Evolutionary conservation across 176 grass and related monocot species (phyloP).

Genomic region (Tuctoria greenei): DNA sequence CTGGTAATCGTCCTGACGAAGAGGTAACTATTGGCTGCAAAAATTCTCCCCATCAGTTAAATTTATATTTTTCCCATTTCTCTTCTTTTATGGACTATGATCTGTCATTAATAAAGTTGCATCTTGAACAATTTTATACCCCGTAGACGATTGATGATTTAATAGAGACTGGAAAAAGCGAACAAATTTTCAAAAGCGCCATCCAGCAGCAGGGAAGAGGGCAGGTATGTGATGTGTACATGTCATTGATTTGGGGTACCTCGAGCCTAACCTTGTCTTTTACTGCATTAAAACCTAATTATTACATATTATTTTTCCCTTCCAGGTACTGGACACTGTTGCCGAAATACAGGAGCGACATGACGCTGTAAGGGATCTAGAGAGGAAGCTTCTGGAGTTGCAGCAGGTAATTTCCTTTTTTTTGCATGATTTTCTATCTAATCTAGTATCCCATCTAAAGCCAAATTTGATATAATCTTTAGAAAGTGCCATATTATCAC

Average conservation of each 20-base stretch:
- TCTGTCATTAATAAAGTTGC: neutral
- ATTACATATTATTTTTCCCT: slow-evolving; percentile 5
- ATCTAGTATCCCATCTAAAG: neutral
- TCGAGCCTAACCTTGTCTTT: slow-evolving; percentile 8
- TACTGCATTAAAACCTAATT: neutral
- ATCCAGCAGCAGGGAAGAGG: slow-evolving; percentile 85
- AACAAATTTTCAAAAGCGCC: slow-evolving; percentile 91
- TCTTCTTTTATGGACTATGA: slow-evolving; percentile 6
- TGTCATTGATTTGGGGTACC: neutral
- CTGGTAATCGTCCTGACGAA: slow-evolving; percentile 76
- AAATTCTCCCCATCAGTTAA: neutral
- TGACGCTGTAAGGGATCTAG: slow-evolving; percentile 85
- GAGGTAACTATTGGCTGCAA: slow-evolving; percentile 43
- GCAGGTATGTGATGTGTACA: slow-evolving; percentile 51
- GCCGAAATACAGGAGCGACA: slow-evolving; percentile 89
- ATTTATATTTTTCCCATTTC: neutral
- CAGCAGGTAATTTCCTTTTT: slow-evolving; percentile 56
- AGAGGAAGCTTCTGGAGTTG: slow-evolving; percentile 90
- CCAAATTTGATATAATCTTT: neutral
- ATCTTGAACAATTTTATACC: slow-evolving; percentile 11
- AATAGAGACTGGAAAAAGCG: slow-evolving; percentile 84
- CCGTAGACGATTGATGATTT: slow-evolving; percentile 72
- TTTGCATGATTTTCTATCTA: neutral
- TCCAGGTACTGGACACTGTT: slow-evolving; percentile 79
- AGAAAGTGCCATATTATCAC: neutral